A percentile compares a stretch with the other conserved stretches of the same genome.
Conservation (phyloP, 257 asterid genomes). For the Solanum ossicruentum region DNA sequence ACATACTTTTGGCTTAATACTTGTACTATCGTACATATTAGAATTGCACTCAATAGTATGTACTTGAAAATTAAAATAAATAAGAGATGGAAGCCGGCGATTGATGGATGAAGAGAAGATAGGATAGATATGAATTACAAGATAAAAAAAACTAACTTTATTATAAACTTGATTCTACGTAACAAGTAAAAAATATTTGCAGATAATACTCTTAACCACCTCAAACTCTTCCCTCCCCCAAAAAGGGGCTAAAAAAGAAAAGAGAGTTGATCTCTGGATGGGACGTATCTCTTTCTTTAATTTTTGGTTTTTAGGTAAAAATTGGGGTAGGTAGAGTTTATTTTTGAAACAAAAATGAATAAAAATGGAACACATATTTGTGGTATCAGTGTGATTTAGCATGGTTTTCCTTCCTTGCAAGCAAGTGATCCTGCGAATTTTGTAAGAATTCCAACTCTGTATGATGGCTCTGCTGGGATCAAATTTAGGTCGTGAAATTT, state of each 20-base stretch:
- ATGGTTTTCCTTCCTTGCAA: conserved; percentile 19
- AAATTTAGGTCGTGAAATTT: conserved; percentile 11
- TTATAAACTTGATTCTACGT: not conserved
- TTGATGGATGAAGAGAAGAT: not conserved
- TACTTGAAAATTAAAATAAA: not conserved
- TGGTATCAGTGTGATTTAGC: conserved; percentile 1
- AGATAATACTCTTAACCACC: not conserved
- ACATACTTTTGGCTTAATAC: too few relatives aligned
- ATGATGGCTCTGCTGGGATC: conserved; percentile 8
- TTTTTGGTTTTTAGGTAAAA: not conserved
- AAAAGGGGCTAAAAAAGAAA: not conserved
- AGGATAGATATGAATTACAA: not conserved
- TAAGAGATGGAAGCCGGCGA: not conserved
- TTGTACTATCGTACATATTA: too few relatives aligned
- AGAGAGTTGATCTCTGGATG: not conserved
- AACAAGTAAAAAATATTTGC: not conserved
- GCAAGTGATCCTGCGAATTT: conserved; percentile 24
- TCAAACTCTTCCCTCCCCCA: not conserved
- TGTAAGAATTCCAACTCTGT: conserved; percentile 14
- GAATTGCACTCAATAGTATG: not conserved
- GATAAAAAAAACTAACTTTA: not conserved
- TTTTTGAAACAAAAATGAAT: not conserved
- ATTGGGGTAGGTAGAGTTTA: not conserved
- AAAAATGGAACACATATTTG: not conserved
- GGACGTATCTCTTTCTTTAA: not conserved